Percentiles rank a stretch among this genome's conserved stretches.
Evolutionary conservation across 1,139 yeast species (phyloP).

Genomic region (Fermentozyma sake): DNA sequence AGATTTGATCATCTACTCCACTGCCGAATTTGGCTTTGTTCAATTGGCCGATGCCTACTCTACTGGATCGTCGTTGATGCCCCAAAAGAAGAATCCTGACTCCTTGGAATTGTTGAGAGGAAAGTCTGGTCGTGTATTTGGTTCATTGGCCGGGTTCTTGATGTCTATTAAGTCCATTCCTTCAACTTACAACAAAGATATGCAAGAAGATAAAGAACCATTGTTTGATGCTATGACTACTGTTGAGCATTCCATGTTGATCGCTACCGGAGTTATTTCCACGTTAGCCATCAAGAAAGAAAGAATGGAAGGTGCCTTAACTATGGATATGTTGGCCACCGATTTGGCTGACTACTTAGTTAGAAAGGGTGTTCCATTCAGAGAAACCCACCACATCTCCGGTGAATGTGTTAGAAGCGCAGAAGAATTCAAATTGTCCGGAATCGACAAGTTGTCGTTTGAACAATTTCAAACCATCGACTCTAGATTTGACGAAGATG

Average conservation of each 20-base stretch:
- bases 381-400: constrained; percentile 97
- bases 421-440: constrained; percentile 69
- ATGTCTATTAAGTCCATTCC: constrained; percentile 96
- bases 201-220: constrained; percentile 99
- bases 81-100: constrained; percentile 98
- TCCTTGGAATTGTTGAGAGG: constrained; percentile 93
- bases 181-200: constrained; percentile 94
- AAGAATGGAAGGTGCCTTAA: constrained; percentile 80
- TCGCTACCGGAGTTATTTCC: constrained; percentile 94
- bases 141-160: constrained; percentile 89
- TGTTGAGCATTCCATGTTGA: constrained; percentile 86
- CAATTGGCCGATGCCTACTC: constrained; percentile 96
- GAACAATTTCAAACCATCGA: constrained; percentile 81
- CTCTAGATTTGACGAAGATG: constrained; percentile 74
- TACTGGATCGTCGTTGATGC: constrained; percentile 97
- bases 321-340: constrained; percentile 99
- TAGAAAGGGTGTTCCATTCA: constrained; percentile 96
- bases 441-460: constrained; percentile 74
- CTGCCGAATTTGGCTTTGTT: constrained; percentile 94
- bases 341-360: constrained; percentile 97
- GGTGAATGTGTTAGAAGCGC: constrained; percentile 95
- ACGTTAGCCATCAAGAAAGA: constrained; percentile 70
- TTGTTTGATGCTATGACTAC: constrained; percentile 86
- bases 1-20: constrained; percentile 91
- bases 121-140: constrained; percentile 95